Evolutionary conservation across 345 rosid species (phyloP).

Genomic region (Erodium maritimum): DNA sequence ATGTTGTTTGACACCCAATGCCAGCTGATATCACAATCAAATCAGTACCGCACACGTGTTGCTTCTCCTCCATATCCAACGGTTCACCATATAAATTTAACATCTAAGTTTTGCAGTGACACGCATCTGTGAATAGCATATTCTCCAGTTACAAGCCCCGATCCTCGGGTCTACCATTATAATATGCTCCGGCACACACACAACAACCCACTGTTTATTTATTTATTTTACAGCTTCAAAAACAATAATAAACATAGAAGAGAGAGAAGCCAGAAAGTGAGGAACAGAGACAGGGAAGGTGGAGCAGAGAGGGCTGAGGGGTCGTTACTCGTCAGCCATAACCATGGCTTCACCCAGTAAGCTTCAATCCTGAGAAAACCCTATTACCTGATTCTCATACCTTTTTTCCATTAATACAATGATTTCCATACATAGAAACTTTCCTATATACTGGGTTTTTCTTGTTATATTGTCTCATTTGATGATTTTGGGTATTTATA

Average conservation of each 20-base stretch:
- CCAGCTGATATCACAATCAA: not conserved
- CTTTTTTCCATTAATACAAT: not conserved
- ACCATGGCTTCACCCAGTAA: not conserved
- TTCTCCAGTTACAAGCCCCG: too few relatives aligned
- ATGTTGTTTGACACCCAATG: too few relatives aligned
- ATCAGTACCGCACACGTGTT: not conserved
- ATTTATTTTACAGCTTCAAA: too few relatives aligned
- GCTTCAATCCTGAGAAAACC: not conserved
- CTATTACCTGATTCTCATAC: not conserved
- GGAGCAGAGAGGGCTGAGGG: not conserved
- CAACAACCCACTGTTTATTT: not conserved
- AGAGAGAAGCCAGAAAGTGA: too few relatives aligned
- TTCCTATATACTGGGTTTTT: too few relatives aligned
- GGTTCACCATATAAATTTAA: not conserved
- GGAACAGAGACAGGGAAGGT: not conserved
- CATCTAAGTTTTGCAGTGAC: too few relatives aligned
- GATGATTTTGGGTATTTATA: not conserved
- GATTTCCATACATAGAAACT: not conserved
- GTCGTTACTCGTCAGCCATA: not conserved
- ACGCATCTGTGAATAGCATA: not conserved
- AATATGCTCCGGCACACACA: not conserved
- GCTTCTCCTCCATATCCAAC: not conserved
- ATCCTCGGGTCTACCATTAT: too few relatives aligned
- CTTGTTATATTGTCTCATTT: not conserved
- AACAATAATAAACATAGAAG: too few relatives aligned